Conservation (phyloP, 352 stramenopile species). For the Phytopythium montanum region DNA sequence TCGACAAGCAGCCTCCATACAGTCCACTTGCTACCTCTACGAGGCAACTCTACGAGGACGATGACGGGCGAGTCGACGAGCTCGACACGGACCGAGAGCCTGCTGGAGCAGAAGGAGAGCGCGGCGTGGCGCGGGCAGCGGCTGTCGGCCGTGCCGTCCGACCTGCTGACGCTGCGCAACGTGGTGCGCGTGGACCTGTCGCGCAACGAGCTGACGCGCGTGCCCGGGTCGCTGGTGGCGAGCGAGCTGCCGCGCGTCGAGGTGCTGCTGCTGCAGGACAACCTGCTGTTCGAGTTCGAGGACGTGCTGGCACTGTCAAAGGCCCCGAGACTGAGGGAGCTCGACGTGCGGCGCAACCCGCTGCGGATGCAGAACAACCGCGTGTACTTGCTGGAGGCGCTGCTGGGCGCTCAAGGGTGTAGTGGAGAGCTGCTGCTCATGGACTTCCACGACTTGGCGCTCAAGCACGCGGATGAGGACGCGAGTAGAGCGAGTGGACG, state of each 20-base stretch:
- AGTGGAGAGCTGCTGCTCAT: constrained; percentile 34
- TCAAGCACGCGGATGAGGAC: constrained; percentile 20
- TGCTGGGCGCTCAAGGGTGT: constrained; percentile 25
- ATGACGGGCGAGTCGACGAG: not conserved
- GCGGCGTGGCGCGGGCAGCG: constrained; percentile 29
- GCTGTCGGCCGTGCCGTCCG: constrained; percentile 33
- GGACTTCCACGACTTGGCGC: constrained; percentile 29
- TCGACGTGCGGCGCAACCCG: constrained; percentile 54
- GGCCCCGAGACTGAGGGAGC: constrained; percentile 41
- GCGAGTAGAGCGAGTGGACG: not conserved
- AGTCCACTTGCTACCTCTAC: not conserved
- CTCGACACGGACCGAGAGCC: not conserved
- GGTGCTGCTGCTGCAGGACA: constrained; percentile 45
- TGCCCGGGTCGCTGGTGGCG: constrained; percentile 45
- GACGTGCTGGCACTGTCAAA: constrained; percentile 51
- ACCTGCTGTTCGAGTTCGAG: constrained; percentile 60
- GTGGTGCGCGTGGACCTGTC: constrained; percentile 55
- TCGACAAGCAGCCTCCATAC: not conserved
- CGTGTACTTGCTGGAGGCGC: constrained; percentile 61
- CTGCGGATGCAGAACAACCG: constrained; percentile 60
- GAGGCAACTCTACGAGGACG: not conserved
- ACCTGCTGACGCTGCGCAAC: constrained; percentile 52
- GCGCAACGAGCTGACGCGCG: constrained; percentile 49
- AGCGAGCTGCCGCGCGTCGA: constrained; percentile 41
- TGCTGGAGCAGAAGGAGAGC: constrained; percentile 20